Evolutionary conservation across 371 early-diverging fungal genomes (phyloP), one percentile per base, ranked within the genome.

Genomic region (Thermomucor indicae-seudaticae): DNA sequence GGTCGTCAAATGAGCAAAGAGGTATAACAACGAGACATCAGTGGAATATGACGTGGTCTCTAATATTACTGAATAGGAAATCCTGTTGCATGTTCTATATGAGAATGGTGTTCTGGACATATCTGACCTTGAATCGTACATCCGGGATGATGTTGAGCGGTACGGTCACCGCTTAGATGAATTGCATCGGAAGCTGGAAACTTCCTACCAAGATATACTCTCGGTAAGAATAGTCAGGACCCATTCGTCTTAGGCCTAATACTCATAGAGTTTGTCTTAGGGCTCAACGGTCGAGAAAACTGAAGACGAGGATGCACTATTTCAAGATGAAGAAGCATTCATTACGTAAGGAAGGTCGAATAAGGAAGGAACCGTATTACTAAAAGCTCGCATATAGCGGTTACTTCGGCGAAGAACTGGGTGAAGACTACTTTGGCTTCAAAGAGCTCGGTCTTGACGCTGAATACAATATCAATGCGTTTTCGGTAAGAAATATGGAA

Each of bases 361-460:
- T 45, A 49, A n/a, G n/a, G n/a, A 43, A 60, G 57, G 31, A 42
- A 60, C 19, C 27, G 17, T 46, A 30, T 23, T 48, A 2, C 40
- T 23, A 4, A 19, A 32, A 28, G 45, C 27, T 35, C 16, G 30
- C 16, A 34, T 37, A 44, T 55, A 85, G 88, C 35, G 93, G 93
- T 29, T 72, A 81, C 30, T 86, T 93, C 53, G 88, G 89, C 24
- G 92, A 90, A 23, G 92, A 86, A 32, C 47, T 91, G 42, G 91
- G 88, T 30, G 82, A 91, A 39, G 95, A 97, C 68, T 87, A 93
- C 54, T 86, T 97, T 55, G 91, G 92, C 4, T 87, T 97, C 62
- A 85, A 85, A 48, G 91, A 89, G 24, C 68, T 95, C 38, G 97
- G 90, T 1, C 60, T 89, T 27, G 88, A 86, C 44, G 78, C 75